phyloP scores from a whole-genome alignment of 2,329 filamentous ascomycete genomes.

The Truncatella angustata region DNA sequence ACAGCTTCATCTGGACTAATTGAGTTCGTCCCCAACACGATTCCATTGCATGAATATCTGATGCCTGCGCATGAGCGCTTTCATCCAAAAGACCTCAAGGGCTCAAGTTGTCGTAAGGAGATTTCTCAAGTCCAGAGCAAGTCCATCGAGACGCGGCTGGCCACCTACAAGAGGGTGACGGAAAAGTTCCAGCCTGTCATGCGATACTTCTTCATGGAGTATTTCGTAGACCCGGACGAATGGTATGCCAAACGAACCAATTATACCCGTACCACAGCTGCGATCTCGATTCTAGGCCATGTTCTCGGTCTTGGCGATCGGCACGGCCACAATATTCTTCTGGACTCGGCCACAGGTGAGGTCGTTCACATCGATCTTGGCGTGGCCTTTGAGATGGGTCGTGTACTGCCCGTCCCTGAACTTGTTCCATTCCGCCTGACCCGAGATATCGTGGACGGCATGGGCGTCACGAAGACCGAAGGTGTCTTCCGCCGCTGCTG shows the following conservation, averaged over 20 bases:
- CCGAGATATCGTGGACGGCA: slow-evolving; percentile 91
- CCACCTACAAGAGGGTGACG: slow-evolving; percentile 73
- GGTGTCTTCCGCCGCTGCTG: slow-evolving; percentile 97
- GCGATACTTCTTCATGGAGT: slow-evolving; percentile 96
- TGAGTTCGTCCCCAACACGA: slow-evolving; percentile 93
- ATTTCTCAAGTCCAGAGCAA: slow-evolving; percentile 73
- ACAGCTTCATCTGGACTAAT: slow-evolving; percentile 86
- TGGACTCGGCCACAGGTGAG: slow-evolving; percentile 87
- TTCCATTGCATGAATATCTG: slow-evolving; percentile 87
- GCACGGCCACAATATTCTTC: slow-evolving; percentile 94
- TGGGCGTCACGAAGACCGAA: slow-evolving; percentile 93
- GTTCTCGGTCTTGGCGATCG: slow-evolving; percentile 90
- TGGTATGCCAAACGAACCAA: slow-evolving; percentile 90
- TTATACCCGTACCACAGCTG: slow-evolving; percentile 90
- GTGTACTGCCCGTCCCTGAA: slow-evolving; percentile 92
- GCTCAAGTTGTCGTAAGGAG: slow-evolving; percentile 71
- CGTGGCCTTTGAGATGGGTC: slow-evolving; percentile 94
- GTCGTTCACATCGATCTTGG: slow-evolving; percentile 96
- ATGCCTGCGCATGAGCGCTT: slow-evolving; percentile 88
- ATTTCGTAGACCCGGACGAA: slow-evolving; percentile 88
- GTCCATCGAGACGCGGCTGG: slow-evolving; percentile 67
- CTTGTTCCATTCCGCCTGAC: slow-evolving; percentile 94
- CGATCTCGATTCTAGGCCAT: slow-evolving; percentile 92
- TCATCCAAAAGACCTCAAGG: slow-evolving; percentile 79
- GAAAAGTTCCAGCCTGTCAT: slow-evolving; percentile 89